phyloP scores from a whole-genome alignment of 2,329 filamentous ascomycete species.

The Lasiodiplodia sp. region DNA sequence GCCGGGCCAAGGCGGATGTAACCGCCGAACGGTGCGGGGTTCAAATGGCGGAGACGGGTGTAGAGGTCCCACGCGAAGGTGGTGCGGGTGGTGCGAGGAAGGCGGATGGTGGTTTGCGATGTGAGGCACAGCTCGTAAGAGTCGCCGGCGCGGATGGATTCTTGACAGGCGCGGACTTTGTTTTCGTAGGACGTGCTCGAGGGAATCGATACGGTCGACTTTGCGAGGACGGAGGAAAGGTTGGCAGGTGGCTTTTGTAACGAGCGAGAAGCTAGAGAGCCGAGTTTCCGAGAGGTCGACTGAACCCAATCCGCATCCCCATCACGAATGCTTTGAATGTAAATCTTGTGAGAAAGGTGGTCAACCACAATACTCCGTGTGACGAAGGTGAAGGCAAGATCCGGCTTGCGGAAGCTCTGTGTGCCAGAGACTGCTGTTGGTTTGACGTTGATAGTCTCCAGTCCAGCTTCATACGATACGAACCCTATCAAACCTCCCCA shows the following conservation, averaged over 20 bases:
- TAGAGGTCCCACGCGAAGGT: constrained; percentile 71
- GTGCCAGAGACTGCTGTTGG: background rate
- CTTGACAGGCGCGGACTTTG: constrained; percentile 62
- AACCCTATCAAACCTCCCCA: constrained; percentile 86
- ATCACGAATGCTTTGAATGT: constrained; percentile 71
- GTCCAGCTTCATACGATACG: constrained; percentile 82
- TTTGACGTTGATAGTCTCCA: constrained; percentile 65
- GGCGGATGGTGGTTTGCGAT: constrained; percentile 71
- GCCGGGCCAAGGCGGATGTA: constrained; percentile 71
- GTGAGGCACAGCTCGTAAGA: constrained; percentile 89
- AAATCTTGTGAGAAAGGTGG: constrained; percentile 66
- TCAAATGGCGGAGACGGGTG: constrained; percentile 70
- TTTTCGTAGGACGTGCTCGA: constrained; percentile 1
- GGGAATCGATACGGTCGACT: background rate
- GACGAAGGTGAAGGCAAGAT: constrained; percentile 79
- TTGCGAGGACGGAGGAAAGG: background rate
- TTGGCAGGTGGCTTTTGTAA: background rate
- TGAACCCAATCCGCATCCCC: constrained; percentile 57
- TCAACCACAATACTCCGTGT: constrained; percentile 81
- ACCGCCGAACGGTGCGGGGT: constrained; percentile 85
- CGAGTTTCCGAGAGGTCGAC: constrained; percentile 32
- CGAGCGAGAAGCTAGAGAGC: background rate
- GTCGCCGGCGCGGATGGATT: constrained; percentile 75
- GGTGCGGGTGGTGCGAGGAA: constrained; percentile 40
- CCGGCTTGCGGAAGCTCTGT: constrained; percentile 55